phyloP scores from a whole-genome alignment of 2,329 filamentous ascomycete genomes.

The Mollisia scopiformis region DNA sequence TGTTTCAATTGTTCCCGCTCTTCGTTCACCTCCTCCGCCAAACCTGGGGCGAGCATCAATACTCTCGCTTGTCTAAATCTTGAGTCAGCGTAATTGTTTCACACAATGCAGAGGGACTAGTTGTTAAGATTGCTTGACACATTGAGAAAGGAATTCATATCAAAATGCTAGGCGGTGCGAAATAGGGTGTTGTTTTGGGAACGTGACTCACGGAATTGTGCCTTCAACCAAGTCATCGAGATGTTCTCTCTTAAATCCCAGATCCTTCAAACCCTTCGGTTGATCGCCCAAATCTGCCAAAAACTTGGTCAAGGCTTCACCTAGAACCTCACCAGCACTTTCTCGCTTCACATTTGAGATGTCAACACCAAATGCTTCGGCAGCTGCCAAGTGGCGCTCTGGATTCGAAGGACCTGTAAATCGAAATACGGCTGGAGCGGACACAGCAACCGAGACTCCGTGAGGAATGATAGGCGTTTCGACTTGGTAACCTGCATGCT shows the following conservation, averaged over 20 bases:
- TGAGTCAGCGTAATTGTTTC: too few species aligned
- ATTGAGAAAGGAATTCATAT: too few species aligned
- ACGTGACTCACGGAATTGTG: too few species aligned
- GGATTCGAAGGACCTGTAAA: conserved; percentile 94
- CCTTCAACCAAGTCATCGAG: conserved; percentile 88
- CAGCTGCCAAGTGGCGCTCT: conserved; percentile 85
- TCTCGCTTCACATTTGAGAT: conserved; percentile 85
- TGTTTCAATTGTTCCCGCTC: conserved; percentile 73
- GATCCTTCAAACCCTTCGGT: conserved; percentile 78
- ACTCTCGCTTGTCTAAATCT: conserved; percentile 87
- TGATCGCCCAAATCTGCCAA: conserved; percentile 85
- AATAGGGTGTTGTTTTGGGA: too few species aligned
- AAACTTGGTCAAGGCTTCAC: conserved; percentile 82
- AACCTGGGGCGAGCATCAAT: conserved; percentile 84
- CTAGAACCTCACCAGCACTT: conserved; percentile 85
- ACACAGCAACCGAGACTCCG: conserved; percentile 92
- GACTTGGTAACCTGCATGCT: conserved; percentile 84
- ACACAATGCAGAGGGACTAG: too few species aligned
- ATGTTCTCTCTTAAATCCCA: conserved; percentile 79
- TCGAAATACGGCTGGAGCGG: conserved; percentile 88
- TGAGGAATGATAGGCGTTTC: conserved; percentile 84
- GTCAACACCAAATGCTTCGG: conserved; percentile 90
- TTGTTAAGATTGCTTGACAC: too few species aligned
- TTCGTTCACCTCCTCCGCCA: conserved; percentile 69
- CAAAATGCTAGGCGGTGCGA: too few species aligned